Evolutionary conservation across 2,329 filamentous ascomycete genomes (phyloP), one percentile per base, ranked within the genome.

Genomic region (Exserohilum turcica): DNA sequence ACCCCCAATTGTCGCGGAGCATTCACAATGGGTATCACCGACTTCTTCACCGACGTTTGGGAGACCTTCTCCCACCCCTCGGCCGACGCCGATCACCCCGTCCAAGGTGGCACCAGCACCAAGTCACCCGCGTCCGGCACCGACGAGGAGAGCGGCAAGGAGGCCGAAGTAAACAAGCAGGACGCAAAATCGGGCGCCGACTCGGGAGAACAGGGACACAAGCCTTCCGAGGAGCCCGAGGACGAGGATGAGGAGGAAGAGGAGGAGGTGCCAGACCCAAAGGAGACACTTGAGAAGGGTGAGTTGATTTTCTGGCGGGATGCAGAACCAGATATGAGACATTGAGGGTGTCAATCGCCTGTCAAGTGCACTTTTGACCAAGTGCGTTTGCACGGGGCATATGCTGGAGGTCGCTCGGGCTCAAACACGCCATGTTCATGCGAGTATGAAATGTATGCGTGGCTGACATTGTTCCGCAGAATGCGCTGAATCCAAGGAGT

Each of bases 281-380:
- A 96, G 84, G 90, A 92, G 59, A 84, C 85, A 77, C 79, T 97
- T 59, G 90, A 96, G 79, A 91, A 96, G 85, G 92, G 94, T 97
- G 78, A 83, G 91, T 87, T 24, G 46, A 31, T 37, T n/a, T n/a
- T 48, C 33, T 43, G 12, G 44, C 45, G n/a, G n/a, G 3, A 31
- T 33, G 15, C 28, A 32, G 18, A n/a, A 36, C 9, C 28, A 8
- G 15, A 10, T n/a, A 10, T 12, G 27, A 16, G 4, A 19, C 21
- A n/a, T 10, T 18, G 16, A 42, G 39, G 12, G 21, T 5, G 29
- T 18, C 27, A 38, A 29, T 27, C 21, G 19, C 31, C 12, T 9
- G 12, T 16, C 9, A 12, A n/a, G 5, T 3, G 1, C 6, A 29
- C 5, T n/a, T n/a, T 28, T 21, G 21, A 13, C 19, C 6, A 8